phyloP scores from a whole-genome alignment of 768 basidiomycete species.

The Phaeotremella fagi region DNA sequence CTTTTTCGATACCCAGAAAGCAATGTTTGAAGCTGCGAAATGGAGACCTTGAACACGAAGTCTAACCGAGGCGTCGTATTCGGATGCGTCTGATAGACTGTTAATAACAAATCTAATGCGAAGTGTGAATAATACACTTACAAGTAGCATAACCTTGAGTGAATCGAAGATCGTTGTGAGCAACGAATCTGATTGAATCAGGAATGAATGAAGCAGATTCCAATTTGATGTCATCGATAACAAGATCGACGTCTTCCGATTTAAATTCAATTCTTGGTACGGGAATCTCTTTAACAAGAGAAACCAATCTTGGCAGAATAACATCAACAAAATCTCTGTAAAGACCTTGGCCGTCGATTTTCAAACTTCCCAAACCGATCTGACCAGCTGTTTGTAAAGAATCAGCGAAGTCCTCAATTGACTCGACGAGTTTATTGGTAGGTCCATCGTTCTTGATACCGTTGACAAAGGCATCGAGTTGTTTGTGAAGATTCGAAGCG shows the following conservation, averaged over 20 bases:
- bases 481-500: slow-evolving; percentile 40
- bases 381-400: slow-evolving; percentile 45
- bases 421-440: slow-evolving; percentile 44
- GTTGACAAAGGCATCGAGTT: slow-evolving; percentile 43
- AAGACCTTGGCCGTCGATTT: slow-evolving; percentile 45
- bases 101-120: not conserved
- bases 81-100: slow-evolving; percentile 40
- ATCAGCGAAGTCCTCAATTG: slow-evolving; percentile 48
- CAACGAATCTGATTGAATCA: slow-evolving; percentile 48
- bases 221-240: slow-evolving; percentile 49
- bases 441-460: slow-evolving; percentile 47
- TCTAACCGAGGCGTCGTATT: slow-evolving; percentile 46
- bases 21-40: slow-evolving; percentile 49
- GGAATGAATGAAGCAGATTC: slow-evolving; percentile 51
- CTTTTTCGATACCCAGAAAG: slow-evolving; percentile 51
- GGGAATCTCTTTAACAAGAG: slow-evolving; percentile 50
- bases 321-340: slow-evolving; percentile 50
- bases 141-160: slow-evolving; percentile 51
- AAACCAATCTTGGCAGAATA: slow-evolving; percentile 47
- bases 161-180: slow-evolving; percentile 49
- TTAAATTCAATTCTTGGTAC: slow-evolving; percentile 50
- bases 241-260: slow-evolving; percentile 47
- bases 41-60: slow-evolving; percentile 49
- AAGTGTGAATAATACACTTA: slow-evolving; percentile 5
- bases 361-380: slow-evolving; percentile 44